phyloP scores from a whole-genome alignment of 108 stramenopile species.

The Schizochytrium sp. region DNA sequence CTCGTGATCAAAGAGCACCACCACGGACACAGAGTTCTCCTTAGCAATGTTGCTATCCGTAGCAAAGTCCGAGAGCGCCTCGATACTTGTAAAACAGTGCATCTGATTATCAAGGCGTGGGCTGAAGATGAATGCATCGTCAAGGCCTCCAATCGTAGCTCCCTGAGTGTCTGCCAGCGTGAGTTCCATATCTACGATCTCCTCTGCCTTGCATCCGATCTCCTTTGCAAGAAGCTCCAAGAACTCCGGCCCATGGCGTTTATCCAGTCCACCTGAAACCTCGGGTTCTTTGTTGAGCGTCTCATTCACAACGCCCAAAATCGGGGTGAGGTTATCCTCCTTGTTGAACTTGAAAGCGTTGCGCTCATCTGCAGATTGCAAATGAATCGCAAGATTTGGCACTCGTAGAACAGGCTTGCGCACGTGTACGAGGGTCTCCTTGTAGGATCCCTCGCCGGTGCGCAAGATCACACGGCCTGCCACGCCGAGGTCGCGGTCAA shows the following conservation, averaged over 20 bases:
- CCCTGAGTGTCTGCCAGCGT: constrained; percentile 91
- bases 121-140: constrained; percentile 89
- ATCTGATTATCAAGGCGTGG: constrained; percentile 94
- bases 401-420: constrained; percentile 82
- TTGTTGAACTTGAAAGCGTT: constrained; percentile 87
- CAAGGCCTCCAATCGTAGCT: constrained; percentile 85
- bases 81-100: constrained; percentile 86
- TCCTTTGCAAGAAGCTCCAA: constrained; percentile 82
- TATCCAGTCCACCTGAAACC: constrained; percentile 69
- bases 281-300: constrained; percentile 68
- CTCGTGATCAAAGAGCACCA: constrained; percentile 97
- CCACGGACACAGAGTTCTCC: constrained; percentile 74
- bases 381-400: constrained; percentile 94
- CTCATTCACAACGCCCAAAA: constrained; percentile 86
- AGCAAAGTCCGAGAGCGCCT: constrained; percentile 77
- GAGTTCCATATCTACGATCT: constrained; percentile 93
- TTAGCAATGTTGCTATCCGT: constrained; percentile 58
- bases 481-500: constrained; percentile 86
- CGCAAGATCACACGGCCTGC: constrained; percentile 91
- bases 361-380: constrained; percentile 85
- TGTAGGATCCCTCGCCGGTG: constrained; percentile 62
- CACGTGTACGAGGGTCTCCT: constrained; percentile 69
- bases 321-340: constrained; percentile 90
- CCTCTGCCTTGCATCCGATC: constrained; percentile 73
- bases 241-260: constrained; percentile 85